Evolutionary conservation across 2,329 filamentous ascomycete genomes (phyloP).

Genomic region (Graphiopsis chlorocephala): DNA sequence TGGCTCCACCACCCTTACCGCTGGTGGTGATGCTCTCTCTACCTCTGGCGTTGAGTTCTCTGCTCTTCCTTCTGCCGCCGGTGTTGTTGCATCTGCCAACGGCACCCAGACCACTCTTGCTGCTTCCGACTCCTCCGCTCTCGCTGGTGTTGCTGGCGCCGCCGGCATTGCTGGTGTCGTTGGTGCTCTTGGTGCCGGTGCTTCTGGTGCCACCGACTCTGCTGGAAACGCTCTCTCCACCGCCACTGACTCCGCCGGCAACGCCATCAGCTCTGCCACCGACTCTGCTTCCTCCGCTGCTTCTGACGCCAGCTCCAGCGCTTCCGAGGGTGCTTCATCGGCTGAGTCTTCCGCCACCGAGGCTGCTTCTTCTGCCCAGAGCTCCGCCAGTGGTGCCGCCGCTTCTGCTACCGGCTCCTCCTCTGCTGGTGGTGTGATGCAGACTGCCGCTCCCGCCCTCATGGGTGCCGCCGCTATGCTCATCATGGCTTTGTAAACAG

Average conservation of each 20-base stretch:
- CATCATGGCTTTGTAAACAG: constrained; percentile 40
- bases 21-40: constrained; percentile 15
- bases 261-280: constrained; percentile 18
- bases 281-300: constrained; percentile 19
- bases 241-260: constrained; percentile 8
- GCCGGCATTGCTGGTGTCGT: constrained; percentile 14
- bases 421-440: constrained; percentile 23
- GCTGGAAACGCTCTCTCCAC: constrained; percentile 5
- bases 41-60: constrained; percentile 16
- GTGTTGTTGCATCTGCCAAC: constrained; percentile 22
- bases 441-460: constrained; percentile 34
- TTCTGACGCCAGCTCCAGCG: constrained; percentile 12
- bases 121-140: constrained; percentile 22
- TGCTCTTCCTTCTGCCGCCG: constrained; percentile 25
- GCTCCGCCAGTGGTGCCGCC: constrained; percentile 18
- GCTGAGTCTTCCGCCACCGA: constrained; percentile 8
- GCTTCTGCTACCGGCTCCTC: constrained; percentile 7
- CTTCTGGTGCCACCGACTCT: constrained; percentile 16
- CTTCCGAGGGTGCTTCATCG: not conserved
- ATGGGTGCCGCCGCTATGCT: constrained; percentile 39
- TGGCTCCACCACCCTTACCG: constrained; percentile 20
- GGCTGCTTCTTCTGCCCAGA: constrained; percentile 14
- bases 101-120: constrained; percentile 23
- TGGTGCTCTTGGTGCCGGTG: constrained; percentile 17
- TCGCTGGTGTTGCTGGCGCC: constrained; percentile 16